A percentile compares a stretch with the other conserved stretches of the same genome.
Evolutionary conservation across 148 eudicot genomes (phyloP).

Genomic region (Camellia sinensis): DNA sequence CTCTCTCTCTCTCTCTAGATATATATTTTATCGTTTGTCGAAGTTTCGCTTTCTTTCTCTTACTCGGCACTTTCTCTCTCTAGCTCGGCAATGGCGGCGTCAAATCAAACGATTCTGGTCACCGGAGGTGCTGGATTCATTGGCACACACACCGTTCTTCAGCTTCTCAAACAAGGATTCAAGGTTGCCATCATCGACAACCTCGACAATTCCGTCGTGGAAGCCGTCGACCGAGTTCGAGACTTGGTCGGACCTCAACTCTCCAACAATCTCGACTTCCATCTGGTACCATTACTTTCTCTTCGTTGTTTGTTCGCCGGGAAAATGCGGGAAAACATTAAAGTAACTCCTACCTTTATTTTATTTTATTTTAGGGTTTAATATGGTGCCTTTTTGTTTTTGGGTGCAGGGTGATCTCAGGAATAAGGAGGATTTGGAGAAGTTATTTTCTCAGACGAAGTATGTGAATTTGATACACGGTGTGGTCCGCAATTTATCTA

Average conservation of each 20-base stretch:
- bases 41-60: not conserved
- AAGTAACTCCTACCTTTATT: not conserved
- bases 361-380: not conserved
- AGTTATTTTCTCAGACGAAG: slow-evolving; percentile 58
- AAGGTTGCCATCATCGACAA: slow-evolving; percentile 69
- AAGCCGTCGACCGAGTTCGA: slow-evolving; percentile 54
- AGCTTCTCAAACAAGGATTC: slow-evolving; percentile 58
- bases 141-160: slow-evolving; percentile 74
- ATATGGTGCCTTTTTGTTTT: slow-evolving; percentile 9
- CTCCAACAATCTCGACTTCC: slow-evolving; percentile 58
- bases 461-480: slow-evolving; percentile 22
- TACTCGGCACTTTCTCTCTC: not conserved
- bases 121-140: slow-evolving; percentile 92
- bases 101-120: slow-evolving; percentile 46
- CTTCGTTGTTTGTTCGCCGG: not conserved
- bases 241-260: slow-evolving; percentile 51
- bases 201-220: slow-evolving; percentile 60
- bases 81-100: slow-evolving; percentile 32
- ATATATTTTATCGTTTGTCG: not conserved
- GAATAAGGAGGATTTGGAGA: slow-evolving; percentile 71
- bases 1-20: slow-evolving; percentile 6
- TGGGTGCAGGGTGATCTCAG: slow-evolving; percentile 77
- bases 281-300: slow-evolving; percentile 32
- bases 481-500: too few species aligned
- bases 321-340: not conserved